These are phyloP conservation scores for Spathaspora boniae DNA, from an alignment of 805 yeast genomes.

Conservation along the genomic window DNA sequence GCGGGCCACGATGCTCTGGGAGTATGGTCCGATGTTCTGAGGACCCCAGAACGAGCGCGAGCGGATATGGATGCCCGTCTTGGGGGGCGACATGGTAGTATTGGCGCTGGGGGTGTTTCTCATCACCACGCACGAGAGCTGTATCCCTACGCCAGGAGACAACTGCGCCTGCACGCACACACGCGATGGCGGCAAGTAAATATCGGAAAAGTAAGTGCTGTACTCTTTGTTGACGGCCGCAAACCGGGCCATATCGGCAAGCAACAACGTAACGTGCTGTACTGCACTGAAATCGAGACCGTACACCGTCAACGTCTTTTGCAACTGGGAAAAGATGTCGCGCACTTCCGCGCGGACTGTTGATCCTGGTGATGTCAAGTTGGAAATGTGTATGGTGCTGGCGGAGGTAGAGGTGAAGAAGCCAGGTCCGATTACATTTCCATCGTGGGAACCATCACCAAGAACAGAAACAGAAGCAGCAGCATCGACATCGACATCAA, in stretches of 20 bases:
- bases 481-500: too few relatives aligned
- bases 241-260: slow-evolving; percentile 66
- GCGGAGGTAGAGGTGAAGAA: too few relatives aligned
- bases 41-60: slow-evolving; percentile 98
- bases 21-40: slow-evolving; percentile 95
- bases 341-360: slow-evolving; percentile 37
- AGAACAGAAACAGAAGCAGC: too few relatives aligned
- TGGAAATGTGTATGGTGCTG: slow-evolving; percentile 25
- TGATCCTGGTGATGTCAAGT: slow-evolving; percentile 20
- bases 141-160: slow-evolving; percentile 38
- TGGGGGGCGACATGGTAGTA: too few relatives aligned
- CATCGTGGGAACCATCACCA: too few relatives aligned
- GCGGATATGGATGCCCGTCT: slow-evolving; percentile 82
- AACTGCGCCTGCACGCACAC: slow-evolving; percentile 70
- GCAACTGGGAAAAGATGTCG: slow-evolving; percentile 48
- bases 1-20: slow-evolving; percentile 67
- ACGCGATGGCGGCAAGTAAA: slow-evolving; percentile 80
- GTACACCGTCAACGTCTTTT: slow-evolving; percentile 25
- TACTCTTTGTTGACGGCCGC: slow-evolving; percentile 60
- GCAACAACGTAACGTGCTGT: slow-evolving; percentile 56
- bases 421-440: too few relatives aligned
- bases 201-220: slow-evolving; percentile 47
- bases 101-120: slow-evolving; percentile 15
- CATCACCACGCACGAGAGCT: slow-evolving; percentile 59
- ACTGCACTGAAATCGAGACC: slow-evolving; percentile 43